Evolutionary conservation across 495 filamentous ascomycete genomes (phyloP), one percentile per base, ranked within the genome.

Genomic region (Lasiosphaeris hirsuta): DNA sequence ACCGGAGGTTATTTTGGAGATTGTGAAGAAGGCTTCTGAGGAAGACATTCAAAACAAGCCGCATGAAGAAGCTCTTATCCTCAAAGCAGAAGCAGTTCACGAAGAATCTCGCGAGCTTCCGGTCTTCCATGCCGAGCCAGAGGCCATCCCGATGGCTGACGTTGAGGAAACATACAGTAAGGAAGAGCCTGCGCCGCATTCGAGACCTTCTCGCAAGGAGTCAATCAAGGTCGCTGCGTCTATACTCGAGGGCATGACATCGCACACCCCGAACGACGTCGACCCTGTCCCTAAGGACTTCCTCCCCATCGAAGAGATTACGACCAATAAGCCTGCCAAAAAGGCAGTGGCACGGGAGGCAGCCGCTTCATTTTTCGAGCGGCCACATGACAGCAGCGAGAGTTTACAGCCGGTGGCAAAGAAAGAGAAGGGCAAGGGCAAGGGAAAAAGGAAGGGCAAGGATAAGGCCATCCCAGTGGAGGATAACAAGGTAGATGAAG

Each of bases 281-380:
- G 49, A 51, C 35, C 23, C 23, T 2, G 23, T 30, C 23, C 23
- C 23, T 5, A 46, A 46, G 43, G n/a, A 13, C 9, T 15, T 10
- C n/a, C 13, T 15, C 9, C 13, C 17, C 9, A 46, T 46, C 10
- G 13, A 46, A 10, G 17, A 46, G 43, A 51, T 9, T 10, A 8
- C 34, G 41, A 35, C 7, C 30, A 33, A 14, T 7, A 36, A 55
- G 42, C 7, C 41, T 17, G 8, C 53, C 30, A 35, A 55, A 13
- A 55, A 23, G 17, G 42, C 42, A 13, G 15, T n/a, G 1, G 43
- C 56, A 3, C 60, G 52, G 4, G 60, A 59, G 38, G 38, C 46
- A 7, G 60, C 60, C 6, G 60, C 60, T 4, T 30, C 10, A 2
- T 52, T 63, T 45, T 18, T 63, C 4, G 60, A 59, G 7, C 19